Evolutionary conservation across 805 yeast species (phyloP).

Genomic region (Candida koratica): DNA sequence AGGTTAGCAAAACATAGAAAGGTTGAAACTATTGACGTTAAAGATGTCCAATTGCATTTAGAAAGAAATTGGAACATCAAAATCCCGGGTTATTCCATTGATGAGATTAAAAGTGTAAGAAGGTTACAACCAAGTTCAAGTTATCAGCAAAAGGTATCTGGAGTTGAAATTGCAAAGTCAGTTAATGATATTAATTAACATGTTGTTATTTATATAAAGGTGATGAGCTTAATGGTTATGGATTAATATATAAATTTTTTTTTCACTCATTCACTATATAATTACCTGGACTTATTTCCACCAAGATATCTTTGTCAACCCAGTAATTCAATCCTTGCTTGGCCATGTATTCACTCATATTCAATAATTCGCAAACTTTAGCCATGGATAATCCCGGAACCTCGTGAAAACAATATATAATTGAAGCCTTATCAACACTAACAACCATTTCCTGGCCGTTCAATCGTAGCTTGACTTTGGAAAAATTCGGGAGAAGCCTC

Average conservation of each 20-base stretch:
- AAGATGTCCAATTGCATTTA: slow-evolving; percentile 86
- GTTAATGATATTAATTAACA: slow-evolving; percentile 40
- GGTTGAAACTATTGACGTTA: slow-evolving; percentile 78
- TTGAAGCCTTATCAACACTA: slow-evolving; percentile 65
- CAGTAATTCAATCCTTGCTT: slow-evolving; percentile 50
- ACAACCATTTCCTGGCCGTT: slow-evolving; percentile 40
- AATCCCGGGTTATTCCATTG: slow-evolving; percentile 88
- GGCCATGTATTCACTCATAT: slow-evolving; percentile 42
- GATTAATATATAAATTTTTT: slow-evolving; percentile 2
- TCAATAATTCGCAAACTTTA: slow-evolving; percentile 31
- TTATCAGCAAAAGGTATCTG: slow-evolving; percentile 64
- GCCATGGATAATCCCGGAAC: slow-evolving; percentile 31
- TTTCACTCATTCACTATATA: slow-evolving; percentile 41
- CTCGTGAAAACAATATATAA: slow-evolving; percentile 48
- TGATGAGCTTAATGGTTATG: background rate
- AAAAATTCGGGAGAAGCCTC: slow-evolving; percentile 53
- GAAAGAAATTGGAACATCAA: slow-evolving; percentile 81
- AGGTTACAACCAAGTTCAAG: slow-evolving; percentile 64
- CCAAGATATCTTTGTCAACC: slow-evolving; percentile 56
- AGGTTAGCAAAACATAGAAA: slow-evolving; percentile 92
- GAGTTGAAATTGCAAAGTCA: slow-evolving; percentile 61
- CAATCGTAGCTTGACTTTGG: slow-evolving; percentile 59
- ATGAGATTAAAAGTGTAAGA: slow-evolving; percentile 77
- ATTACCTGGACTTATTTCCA: slow-evolving; percentile 27
- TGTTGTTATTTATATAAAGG: background rate